These are phyloP conservation scores for Beauveria sp. DNA, from an alignment of 2,329 filamentous ascomycete genomes.

Conservation along the genomic window DNA sequence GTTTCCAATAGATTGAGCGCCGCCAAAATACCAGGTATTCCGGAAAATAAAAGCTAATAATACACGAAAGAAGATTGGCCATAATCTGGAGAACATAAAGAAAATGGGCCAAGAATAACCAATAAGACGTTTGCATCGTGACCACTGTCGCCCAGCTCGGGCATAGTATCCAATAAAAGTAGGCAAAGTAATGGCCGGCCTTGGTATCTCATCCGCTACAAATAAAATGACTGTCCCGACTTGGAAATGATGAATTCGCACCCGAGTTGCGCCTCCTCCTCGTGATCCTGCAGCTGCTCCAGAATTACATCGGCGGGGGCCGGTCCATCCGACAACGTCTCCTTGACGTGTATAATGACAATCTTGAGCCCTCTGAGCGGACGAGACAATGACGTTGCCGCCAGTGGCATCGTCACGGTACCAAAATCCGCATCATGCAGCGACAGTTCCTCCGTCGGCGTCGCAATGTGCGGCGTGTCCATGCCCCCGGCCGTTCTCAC, in stretches of 20 bases:
- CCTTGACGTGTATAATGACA: constrained; percentile 91
- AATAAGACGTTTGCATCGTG: neutral
- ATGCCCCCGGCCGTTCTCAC: constrained; percentile 3
- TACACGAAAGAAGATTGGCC: neutral
- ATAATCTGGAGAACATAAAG: neutral
- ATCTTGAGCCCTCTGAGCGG: constrained; percentile 68
- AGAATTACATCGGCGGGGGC: constrained; percentile 59
- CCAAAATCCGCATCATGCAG: constrained; percentile 29
- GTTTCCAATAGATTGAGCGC: neutral
- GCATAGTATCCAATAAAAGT: neutral
- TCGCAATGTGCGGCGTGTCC: constrained; percentile 37
- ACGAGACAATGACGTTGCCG: constrained; percentile 18
- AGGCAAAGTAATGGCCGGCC: constrained; percentile 12
- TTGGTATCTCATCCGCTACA: constrained; percentile 25
- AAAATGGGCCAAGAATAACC: neutral
- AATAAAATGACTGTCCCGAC: constrained; percentile 52
- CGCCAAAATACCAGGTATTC: neutral
- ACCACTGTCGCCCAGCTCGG: neutral
- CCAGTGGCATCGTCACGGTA: constrained; percentile 13
- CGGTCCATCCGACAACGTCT: constrained; percentile 67
- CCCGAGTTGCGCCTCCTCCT: constrained; percentile 58
- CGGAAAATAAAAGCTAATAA: neutral
- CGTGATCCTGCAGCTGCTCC: constrained; percentile 58
- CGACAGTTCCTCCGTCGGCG: constrained; percentile 40
- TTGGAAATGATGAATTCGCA: constrained; percentile 71